These are phyloP conservation scores for Irpex sp. DNA, from an alignment of 1,284 basidiomycete genomes.

Conservation along the genomic window DNA sequence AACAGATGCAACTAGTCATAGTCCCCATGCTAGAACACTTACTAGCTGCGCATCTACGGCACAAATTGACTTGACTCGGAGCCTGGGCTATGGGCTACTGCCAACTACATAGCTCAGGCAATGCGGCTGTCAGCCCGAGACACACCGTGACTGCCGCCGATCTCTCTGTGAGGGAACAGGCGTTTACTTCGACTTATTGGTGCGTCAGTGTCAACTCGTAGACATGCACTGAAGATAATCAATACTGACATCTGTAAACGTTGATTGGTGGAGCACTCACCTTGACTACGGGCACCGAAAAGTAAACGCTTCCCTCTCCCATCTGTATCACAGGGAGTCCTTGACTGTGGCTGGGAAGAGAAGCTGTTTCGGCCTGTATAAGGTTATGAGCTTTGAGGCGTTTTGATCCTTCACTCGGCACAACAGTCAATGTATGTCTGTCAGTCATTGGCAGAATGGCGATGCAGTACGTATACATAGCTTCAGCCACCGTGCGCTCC, in stretches of 20 bases:
- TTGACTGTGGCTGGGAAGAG: not conserved
- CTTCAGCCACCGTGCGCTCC: too few relatives aligned
- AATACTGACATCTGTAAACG: not conserved
- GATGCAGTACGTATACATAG: too few relatives aligned
- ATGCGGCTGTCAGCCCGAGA: not conserved
- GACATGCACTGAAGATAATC: not conserved
- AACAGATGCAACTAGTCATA: not conserved
- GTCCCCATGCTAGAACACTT: not conserved
- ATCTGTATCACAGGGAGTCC: not conserved
- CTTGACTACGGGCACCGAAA: not conserved
- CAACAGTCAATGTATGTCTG: too few relatives aligned
- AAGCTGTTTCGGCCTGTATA: not conserved
- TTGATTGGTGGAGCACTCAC: not conserved
- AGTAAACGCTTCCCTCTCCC: not conserved
- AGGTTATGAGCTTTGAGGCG: not conserved
- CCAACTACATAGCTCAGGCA: not conserved
- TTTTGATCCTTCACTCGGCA: not conserved
- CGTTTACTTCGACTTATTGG: not conserved
- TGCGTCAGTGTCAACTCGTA: not conserved
- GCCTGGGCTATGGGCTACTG: not conserved
- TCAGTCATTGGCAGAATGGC: too few relatives aligned
- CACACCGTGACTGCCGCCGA: not conserved
- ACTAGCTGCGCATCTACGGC: not conserved
- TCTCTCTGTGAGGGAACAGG: not conserved
- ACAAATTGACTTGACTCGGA: not conserved